A percentile compares a stretch with the other conserved stretches of the same genome.
These are phyloP conservation scores for Sporisorium graminicola DNA, from an alignment of 1,284 basidiomycete species.

Conservation along the genomic window DNA sequence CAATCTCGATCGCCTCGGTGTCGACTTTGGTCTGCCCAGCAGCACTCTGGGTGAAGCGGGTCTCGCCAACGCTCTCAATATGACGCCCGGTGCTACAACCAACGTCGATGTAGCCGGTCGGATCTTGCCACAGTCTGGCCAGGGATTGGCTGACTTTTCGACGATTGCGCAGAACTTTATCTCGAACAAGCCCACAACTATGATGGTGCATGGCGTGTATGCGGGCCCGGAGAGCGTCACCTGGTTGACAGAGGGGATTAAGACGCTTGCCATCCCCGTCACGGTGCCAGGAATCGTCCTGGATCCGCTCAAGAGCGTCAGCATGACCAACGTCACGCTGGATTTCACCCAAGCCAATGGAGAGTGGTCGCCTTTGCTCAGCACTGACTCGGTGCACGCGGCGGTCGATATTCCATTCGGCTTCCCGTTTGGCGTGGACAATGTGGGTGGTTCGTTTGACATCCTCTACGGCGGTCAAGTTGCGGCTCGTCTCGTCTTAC, in stretches of 20 bases:
- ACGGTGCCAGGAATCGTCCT: constrained; percentile 78
- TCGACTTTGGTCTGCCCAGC: constrained; percentile 75
- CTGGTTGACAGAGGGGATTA: constrained; percentile 82
- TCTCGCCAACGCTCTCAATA: constrained; percentile 73
- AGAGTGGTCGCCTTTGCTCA: constrained; percentile 74
- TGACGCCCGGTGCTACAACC: constrained; percentile 75
- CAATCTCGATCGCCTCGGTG: constrained; percentile 76
- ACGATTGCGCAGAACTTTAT: constrained; percentile 80
- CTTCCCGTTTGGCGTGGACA: constrained; percentile 78
- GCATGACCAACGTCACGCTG: constrained; percentile 76
- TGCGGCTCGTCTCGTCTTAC: constrained; percentile 77
- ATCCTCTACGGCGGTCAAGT: constrained; percentile 74
- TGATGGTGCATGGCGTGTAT: constrained; percentile 76
- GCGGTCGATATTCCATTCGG: constrained; percentile 78
- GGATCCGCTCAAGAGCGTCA: constrained; percentile 77
- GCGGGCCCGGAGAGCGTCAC: constrained; percentile 76
- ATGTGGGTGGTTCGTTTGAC: constrained; percentile 76
- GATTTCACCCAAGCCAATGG: constrained; percentile 74
- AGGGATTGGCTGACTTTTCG: constrained; percentile 76
- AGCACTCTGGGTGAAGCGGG: constrained; percentile 76
- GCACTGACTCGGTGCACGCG: constrained; percentile 76
- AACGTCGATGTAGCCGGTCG: constrained; percentile 76
- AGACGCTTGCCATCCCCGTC: constrained; percentile 75
- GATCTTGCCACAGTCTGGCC: constrained; percentile 75
- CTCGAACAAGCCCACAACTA: constrained; percentile 76